Percentiles rank a stretch among this genome's conserved stretches.
Conservation (phyloP, 352 stramenopile species). For the Pythium biforme region DNA sequence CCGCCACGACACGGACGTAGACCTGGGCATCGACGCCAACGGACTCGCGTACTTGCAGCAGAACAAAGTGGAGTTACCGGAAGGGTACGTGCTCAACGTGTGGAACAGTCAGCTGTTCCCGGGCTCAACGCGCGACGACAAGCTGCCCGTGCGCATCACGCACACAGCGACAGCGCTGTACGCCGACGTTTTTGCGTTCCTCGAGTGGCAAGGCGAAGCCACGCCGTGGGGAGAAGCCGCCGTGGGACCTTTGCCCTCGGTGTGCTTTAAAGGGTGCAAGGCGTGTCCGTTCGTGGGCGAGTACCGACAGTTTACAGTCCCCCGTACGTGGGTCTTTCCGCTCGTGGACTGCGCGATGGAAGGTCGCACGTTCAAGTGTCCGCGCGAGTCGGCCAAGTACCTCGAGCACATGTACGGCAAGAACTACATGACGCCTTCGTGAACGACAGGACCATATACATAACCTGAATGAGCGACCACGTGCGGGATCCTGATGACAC, state of each 20-base stretch:
- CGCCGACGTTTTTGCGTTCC: conserved; percentile 36
- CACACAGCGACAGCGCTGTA: conserved; percentile 29
- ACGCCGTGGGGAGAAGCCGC: conserved; percentile 4
- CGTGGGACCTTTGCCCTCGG: conserved; percentile 26
- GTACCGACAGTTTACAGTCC: conserved; percentile 20
- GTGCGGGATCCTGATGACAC: too few relatives aligned
- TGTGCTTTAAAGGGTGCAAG: conserved; percentile 22
- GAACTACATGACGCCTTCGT: conserved; percentile 12
- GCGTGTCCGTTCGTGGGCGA: conserved; percentile 18
- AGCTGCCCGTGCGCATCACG: conserved; percentile 26
- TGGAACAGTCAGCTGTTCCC: conserved; percentile 26
- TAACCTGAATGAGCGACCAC: too few relatives aligned
- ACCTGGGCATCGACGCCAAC: conserved; percentile 26
- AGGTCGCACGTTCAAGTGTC: conserved; percentile 25
- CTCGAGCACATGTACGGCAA: conserved; percentile 31
- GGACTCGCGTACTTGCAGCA: conserved; percentile 20
- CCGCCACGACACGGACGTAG: conserved; percentile 31
- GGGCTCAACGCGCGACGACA: conserved; percentile 19
- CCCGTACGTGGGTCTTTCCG: conserved; percentile 30
- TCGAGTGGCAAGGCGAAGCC: conserved; percentile 19
- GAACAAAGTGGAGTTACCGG: conserved; percentile 15
- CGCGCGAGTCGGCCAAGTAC: conserved; percentile 25
- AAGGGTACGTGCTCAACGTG: conserved; percentile 23
- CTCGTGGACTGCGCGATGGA: conserved; percentile 29
- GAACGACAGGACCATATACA: too few relatives aligned